Evolutionary conservation across 2,329 filamentous ascomycete genomes (phyloP).

Genomic region (Beauveria scarabaeidicola): DNA sequence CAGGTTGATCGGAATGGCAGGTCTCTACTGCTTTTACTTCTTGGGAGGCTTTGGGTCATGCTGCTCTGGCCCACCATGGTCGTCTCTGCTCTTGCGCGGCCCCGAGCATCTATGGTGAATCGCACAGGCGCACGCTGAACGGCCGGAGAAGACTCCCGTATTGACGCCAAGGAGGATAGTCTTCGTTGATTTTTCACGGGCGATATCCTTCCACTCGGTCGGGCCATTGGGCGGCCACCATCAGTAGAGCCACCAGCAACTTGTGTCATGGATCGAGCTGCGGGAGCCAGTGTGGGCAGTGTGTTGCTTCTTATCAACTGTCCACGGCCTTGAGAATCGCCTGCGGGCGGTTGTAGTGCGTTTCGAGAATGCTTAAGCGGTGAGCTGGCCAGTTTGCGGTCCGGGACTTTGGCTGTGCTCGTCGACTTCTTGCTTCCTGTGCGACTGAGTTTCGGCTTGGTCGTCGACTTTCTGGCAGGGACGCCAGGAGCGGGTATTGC

Average conservation of each 20-base stretch:
- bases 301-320: conserved; percentile 28
- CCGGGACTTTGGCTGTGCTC: conserved; percentile 34
- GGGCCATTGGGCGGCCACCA: conserved; percentile 26
- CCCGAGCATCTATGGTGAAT: conserved; percentile 55
- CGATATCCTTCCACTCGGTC: conserved; percentile 40
- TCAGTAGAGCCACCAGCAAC: conserved; percentile 23
- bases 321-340: conserved; percentile 43
- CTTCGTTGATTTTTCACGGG: conserved; percentile 45
- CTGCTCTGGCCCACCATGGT: conserved; percentile 29
- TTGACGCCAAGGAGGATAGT: conserved; percentile 45
- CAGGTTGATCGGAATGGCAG: conserved; percentile 26
- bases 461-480: not conserved
- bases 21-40: conserved; percentile 23
- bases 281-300: conserved; percentile 40
- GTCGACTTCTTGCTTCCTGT: conserved; percentile 33
- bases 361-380: conserved; percentile 43
- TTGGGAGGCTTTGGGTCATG: conserved; percentile 18
- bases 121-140: conserved; percentile 48
- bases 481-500: conserved; percentile 15
- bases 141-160: conserved; percentile 42
- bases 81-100: conserved; percentile 48
- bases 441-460: conserved; percentile 27
- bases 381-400: conserved; percentile 37
- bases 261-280: conserved; percentile 29
- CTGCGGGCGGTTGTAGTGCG: conserved; percentile 45